Conservation (phyloP, 1,284 basidiomycete genomes). For the Waitea zeae region DNA sequence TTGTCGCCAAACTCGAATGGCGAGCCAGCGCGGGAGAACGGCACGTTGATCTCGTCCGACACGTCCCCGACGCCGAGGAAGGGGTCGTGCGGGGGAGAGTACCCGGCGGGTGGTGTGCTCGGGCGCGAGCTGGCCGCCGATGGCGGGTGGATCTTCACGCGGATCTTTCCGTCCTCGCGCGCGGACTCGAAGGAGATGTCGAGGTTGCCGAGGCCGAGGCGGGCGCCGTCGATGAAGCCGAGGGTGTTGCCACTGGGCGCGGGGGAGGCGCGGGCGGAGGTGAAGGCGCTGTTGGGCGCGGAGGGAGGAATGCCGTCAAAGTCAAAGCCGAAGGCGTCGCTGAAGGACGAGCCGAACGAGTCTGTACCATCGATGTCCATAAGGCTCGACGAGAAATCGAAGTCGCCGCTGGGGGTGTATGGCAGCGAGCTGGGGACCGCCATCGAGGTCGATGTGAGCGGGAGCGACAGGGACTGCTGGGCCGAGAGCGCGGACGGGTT, state of each 20-base stretch:
- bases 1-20: slow-evolving; percentile 13
- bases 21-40: not conserved
- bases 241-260: slow-evolving; percentile 21
- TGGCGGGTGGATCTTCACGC: slow-evolving; percentile 50
- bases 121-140: slow-evolving; percentile 17
- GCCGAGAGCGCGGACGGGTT: slow-evolving; percentile 29
- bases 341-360: slow-evolving; percentile 18
- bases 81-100: not conserved
- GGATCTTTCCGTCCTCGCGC: slow-evolving; percentile 50
- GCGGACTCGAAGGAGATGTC: slow-evolving; percentile 56
- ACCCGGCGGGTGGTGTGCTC: not conserved
- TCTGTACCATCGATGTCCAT: no score
- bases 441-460: slow-evolving; percentile 33
- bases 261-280: slow-evolving; percentile 10
- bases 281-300: slow-evolving; percentile 8
- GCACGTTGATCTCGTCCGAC: not conserved
- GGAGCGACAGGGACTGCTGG: slow-evolving; percentile 21
- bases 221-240: slow-evolving; percentile 33
- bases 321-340: slow-evolving; percentile 28
- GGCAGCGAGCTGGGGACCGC: slow-evolving; percentile 11
- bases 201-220: slow-evolving; percentile 34
- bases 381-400: no score
- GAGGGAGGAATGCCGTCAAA: slow-evolving; percentile 18
- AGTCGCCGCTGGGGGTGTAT: no score
- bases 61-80: not conserved